phyloP scores from a whole-genome alignment of 176 grass and related monocot species.

The Carex littledalei region DNA sequence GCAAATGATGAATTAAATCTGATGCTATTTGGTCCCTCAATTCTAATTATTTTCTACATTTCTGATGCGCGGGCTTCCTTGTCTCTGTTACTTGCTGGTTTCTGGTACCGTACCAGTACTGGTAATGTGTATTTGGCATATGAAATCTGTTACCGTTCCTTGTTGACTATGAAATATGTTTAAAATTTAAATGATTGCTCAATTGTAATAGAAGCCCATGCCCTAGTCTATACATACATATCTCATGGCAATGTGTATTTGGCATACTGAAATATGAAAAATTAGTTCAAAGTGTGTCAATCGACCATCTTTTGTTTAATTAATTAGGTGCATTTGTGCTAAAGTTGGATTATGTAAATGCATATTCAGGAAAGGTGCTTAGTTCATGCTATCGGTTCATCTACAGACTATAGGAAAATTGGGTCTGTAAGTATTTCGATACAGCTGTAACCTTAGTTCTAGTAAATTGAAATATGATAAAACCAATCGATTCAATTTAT shows the following conservation, averaged over 20 bases:
- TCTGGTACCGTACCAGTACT: too few relatives aligned
- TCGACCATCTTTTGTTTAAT: background rate
- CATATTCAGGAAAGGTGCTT: slow-evolving; percentile 71
- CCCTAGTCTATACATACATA: too few relatives aligned
- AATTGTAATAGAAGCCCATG: background rate
- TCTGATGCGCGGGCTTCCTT: too few relatives aligned
- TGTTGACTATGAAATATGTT: background rate
- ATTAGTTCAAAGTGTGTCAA: background rate
- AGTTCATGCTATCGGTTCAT: slow-evolving; percentile 67
- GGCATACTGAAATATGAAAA: too few relatives aligned
- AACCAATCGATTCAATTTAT: background rate
- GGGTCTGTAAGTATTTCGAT: slow-evolving; percentile 58
- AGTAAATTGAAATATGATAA: background rate
- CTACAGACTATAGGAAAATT: slow-evolving; percentile 65
- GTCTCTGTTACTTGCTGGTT: too few relatives aligned
- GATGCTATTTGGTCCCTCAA: too few relatives aligned
- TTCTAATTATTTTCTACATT: too few relatives aligned
- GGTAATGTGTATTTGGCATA: too few relatives aligned
- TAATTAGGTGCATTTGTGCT: background rate
- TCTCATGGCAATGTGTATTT: too few relatives aligned
- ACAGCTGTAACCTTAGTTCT: background rate
- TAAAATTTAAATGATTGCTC: background rate
- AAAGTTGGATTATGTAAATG: slow-evolving; percentile 16
- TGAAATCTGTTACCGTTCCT: too few relatives aligned
- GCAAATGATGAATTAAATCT: too few relatives aligned